These are phyloP conservation scores for Plasmopara viticola DNA, from an alignment of 352 stramenopile genomes.

Conservation along the genomic window DNA sequence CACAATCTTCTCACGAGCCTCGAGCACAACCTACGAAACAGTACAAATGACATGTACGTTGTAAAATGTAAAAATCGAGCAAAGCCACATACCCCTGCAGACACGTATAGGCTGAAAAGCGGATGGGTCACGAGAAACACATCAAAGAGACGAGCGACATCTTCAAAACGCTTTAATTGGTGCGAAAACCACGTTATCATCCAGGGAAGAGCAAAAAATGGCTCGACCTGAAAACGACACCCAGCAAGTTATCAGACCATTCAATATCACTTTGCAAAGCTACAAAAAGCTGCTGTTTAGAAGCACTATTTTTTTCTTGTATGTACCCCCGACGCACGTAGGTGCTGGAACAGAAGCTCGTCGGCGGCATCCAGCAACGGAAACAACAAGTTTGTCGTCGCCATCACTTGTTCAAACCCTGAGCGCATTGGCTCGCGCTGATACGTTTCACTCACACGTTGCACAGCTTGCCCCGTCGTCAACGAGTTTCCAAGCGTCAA, in stretches of 20 bases:
- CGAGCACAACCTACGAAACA: constrained; percentile 37
- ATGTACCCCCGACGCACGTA: constrained; percentile 57
- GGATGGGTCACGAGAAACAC: constrained; percentile 90
- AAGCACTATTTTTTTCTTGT: not conserved
- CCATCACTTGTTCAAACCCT: constrained; percentile 79
- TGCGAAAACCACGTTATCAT: constrained; percentile 95
- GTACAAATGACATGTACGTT: not conserved
- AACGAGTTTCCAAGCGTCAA: constrained; percentile 75
- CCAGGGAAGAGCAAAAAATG: constrained; percentile 91
- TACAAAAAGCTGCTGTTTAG: not conserved
- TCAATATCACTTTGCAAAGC: not conserved
- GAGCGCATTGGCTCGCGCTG: constrained; percentile 84
- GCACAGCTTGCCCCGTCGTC: constrained; percentile 49
- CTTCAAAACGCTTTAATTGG: constrained; percentile 78
- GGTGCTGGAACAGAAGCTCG: constrained; percentile 48
- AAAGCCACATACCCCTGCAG: constrained; percentile 43
- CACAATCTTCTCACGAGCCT: constrained; percentile 46
- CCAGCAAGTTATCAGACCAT: too few relatives aligned
- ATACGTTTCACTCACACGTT: constrained; percentile 76
- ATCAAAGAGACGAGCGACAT: constrained; percentile 91
- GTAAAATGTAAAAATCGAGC: too few relatives aligned
- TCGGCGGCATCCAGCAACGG: constrained; percentile 62
- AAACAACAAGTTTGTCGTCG: constrained; percentile 58
- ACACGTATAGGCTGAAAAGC: constrained; percentile 89
- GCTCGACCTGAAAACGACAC: constrained; percentile 69